Conservation (phyloP, 768 basidiomycete genomes). For the Trametes elegans region DNA sequence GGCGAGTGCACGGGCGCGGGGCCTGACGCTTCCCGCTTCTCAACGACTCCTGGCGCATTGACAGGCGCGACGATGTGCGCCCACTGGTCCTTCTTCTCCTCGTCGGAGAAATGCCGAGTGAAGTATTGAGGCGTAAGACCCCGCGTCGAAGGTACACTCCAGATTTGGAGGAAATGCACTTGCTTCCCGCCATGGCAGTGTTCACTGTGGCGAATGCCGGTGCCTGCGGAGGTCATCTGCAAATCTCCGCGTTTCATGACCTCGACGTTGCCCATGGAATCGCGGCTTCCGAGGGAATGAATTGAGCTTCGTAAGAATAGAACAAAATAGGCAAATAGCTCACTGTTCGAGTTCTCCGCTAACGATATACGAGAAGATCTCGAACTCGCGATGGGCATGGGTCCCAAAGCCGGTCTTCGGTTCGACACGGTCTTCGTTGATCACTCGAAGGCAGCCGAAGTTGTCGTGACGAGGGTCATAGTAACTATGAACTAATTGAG, state of each 20-base stretch:
- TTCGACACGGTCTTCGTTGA: conserved; percentile 91
- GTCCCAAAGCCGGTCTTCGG: conserved; percentile 80
- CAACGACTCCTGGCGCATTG: conserved; percentile 51
- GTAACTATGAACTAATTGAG: conserved; percentile 42
- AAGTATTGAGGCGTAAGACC: conserved; percentile 76
- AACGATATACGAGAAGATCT: conserved; percentile 90
- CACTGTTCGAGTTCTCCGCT: conserved; percentile 80
- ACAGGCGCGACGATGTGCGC: conserved; percentile 76
- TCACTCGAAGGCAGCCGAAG: conserved; percentile 79
- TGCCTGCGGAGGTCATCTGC: conserved; percentile 91
- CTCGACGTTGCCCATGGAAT: conserved; percentile 91
- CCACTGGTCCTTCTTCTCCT: conserved; percentile 74
- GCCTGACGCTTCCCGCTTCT: conserved; percentile 64
- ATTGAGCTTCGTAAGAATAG: no score
- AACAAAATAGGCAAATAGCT: conserved; percentile 26
- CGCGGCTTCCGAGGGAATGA: conserved; percentile 50
- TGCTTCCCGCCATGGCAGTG: conserved; percentile 48
- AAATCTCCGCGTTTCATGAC: conserved; percentile 85
- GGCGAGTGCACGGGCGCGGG: conserved; percentile 79
- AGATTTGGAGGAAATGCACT: conserved; percentile 69
- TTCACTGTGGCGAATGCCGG: conserved; percentile 85
- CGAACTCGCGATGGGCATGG: conserved; percentile 80
- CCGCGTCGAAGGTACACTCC: conserved; percentile 49
- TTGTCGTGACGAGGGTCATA: conserved; percentile 52
- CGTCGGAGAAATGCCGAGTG: conserved; percentile 83